Conservation (phyloP, 2,329 filamentous ascomycete species). For the Alternaria rosae region DNA sequence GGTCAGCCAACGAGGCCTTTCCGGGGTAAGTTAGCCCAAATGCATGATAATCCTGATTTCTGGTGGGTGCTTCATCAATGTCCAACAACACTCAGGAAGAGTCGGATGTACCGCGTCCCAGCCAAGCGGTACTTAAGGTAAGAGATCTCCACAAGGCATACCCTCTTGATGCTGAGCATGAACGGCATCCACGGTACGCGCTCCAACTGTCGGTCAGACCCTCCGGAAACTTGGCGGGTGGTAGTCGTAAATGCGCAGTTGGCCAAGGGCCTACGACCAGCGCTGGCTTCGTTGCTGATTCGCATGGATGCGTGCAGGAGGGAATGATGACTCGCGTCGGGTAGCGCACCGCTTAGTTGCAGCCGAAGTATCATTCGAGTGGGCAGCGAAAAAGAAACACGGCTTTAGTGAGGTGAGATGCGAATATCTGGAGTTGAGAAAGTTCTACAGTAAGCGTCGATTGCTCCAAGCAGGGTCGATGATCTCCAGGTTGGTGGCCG, state of each 20-base stretch:
- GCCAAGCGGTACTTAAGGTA: background rate
- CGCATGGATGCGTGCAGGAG: background rate
- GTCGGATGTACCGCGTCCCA: background rate
- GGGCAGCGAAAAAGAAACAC: background rate
- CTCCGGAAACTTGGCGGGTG: background rate
- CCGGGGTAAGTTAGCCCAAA: slow-evolving; percentile 3
- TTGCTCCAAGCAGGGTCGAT: background rate
- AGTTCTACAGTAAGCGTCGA: background rate
- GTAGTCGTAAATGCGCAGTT: background rate
- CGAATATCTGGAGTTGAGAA: background rate
- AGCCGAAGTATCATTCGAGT: no score
- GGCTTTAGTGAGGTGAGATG: background rate
- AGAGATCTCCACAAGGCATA: background rate
- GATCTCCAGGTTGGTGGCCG: background rate
- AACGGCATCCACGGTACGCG: background rate
- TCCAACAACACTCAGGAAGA: background rate
- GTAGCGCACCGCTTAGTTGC: background rate
- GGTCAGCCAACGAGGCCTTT: background rate
- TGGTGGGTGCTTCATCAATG: slow-evolving; percentile 3
- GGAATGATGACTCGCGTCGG: background rate
- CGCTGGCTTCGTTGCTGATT: background rate
- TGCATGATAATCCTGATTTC: slow-evolving; percentile 16
- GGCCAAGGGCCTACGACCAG: background rate
- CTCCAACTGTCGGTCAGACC: background rate
- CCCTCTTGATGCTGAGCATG: background rate